A percentile compares a stretch with the other conserved stretches of the same genome.
Evolutionary conservation across 768 basidiomycete genomes (phyloP).

Genomic region (Termitomyces heimii): DNA sequence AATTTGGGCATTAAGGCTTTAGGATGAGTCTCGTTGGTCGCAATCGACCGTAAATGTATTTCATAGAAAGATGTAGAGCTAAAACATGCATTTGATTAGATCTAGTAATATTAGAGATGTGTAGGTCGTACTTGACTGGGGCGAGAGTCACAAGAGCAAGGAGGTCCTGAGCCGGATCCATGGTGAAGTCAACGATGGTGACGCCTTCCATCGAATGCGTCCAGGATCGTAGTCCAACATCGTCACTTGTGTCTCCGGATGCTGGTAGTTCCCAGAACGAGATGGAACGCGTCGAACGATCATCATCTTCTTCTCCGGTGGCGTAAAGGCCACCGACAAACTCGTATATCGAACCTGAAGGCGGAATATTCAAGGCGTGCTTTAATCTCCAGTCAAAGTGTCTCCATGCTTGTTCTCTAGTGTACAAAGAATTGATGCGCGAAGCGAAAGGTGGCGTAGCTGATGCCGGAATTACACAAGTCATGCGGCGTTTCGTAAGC

Average conservation of each 20-base stretch:
- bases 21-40: conserved; percentile 46
- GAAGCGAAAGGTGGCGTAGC: conserved; percentile 27
- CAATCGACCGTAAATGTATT: conserved; percentile 44
- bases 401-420: conserved; percentile 45
- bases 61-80: conserved; percentile 41
- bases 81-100: conserved; percentile 1
- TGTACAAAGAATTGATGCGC: conserved; percentile 34
- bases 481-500: conserved; percentile 40
- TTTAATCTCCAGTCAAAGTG: conserved; percentile 31
- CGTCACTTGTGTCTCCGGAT: conserved; percentile 17
- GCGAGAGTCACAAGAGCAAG: conserved; percentile 43
- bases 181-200: conserved; percentile 48
- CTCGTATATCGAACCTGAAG: conserved; percentile 44
- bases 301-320: conserved; percentile 39
- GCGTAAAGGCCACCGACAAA: conserved; percentile 47
- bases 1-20: conserved; percentile 33
- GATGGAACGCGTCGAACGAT: conserved; percentile 35
- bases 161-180: conserved; percentile 51
- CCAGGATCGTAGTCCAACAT: conserved; percentile 29
- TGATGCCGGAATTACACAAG: conserved; percentile 26
- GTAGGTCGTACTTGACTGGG: conserved; percentile 30
- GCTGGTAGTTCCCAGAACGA: conserved; percentile 44
- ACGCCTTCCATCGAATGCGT: conserved; percentile 36
- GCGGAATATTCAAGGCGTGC: conserved; percentile 32
- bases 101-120: neutral